Percentiles rank a stretch among this genome's conserved stretches.
phyloP scores from a whole-genome alignment of 2,329 filamentous ascomycete genomes.

The Chrysoporthe austroafricana region DNA sequence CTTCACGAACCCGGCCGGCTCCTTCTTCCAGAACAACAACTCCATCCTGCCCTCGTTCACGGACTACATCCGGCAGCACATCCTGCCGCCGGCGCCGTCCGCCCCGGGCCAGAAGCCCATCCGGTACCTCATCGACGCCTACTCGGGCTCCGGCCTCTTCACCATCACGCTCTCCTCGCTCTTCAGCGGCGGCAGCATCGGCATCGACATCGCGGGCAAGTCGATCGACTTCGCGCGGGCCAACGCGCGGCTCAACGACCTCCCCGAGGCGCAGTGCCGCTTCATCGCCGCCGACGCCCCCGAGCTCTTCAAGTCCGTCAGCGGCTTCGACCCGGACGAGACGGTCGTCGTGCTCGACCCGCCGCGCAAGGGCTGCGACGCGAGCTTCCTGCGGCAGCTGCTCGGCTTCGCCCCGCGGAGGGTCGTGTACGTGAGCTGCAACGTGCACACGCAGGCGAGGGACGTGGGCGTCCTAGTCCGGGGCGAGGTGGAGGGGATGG shows the following conservation, averaged over 20 bases:
- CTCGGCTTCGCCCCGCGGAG: constrained; percentile 75
- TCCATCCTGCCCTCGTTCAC: constrained; percentile 90
- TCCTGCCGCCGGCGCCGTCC: constrained; percentile 57
- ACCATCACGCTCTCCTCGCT: constrained; percentile 87
- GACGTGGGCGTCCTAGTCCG: constrained; percentile 88
- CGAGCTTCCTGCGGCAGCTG: constrained; percentile 80
- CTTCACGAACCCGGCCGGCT: constrained; percentile 89
- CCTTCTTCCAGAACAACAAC: constrained; percentile 99
- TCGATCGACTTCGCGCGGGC: constrained; percentile 78
- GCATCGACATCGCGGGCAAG: constrained; percentile 84
- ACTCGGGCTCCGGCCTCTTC: constrained; percentile 96
- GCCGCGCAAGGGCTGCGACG: constrained; percentile 93
- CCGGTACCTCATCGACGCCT: constrained; percentile 93
- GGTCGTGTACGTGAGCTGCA: constrained; percentile 94
- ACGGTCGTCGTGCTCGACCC: constrained; percentile 96
- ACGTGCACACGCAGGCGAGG: constrained; percentile 95
- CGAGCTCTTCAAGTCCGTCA: constrained; percentile 76
- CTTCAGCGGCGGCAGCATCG: constrained; percentile 79
- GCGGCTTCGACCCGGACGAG: constrained; percentile 70
- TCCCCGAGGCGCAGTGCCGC: constrained; percentile 66
- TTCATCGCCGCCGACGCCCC: constrained; percentile 91
- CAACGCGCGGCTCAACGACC: constrained; percentile 78
- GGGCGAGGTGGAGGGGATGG: constrained; percentile 52
- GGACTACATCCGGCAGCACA: constrained; percentile 79
- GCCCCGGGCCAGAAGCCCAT: constrained; percentile 50